Conservation (phyloP, 257 asterid species). For the Handroanthus guayacan region DNA sequence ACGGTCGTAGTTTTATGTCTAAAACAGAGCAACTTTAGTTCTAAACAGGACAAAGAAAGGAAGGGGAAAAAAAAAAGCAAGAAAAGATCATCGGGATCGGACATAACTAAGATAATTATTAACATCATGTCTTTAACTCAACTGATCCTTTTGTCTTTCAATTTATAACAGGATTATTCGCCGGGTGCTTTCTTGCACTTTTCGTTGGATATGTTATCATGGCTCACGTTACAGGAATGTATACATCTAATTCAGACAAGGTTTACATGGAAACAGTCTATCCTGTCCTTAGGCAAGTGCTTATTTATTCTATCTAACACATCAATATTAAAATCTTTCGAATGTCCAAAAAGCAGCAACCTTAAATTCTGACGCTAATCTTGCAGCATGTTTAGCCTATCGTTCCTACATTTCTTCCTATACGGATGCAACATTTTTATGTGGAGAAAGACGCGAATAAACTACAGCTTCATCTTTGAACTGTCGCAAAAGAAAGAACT, state of each 20-base stretch:
- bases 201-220: constrained; percentile 83
- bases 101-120: neutral
- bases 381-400: constrained; percentile 92
- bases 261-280: constrained; percentile 96
- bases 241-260: constrained; percentile 60
- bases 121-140: neutral
- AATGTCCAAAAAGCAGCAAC: neutral
- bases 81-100: neutral
- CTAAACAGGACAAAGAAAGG: neutral
- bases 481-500: constrained; percentile 74
- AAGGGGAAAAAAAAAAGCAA: neutral
- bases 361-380: neutral
- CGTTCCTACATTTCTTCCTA: constrained; percentile 85
- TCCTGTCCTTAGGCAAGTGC: constrained; percentile 86
- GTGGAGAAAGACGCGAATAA: constrained; percentile 94
- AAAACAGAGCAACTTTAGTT: neutral
- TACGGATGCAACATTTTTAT: constrained; percentile 90
- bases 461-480: constrained; percentile 90
- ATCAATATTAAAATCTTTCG: neutral
- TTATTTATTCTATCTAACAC: neutral
- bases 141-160: constrained; percentile 19
- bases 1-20: constrained; percentile 35
- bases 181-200: constrained; percentile 88
- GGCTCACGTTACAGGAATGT: constrained; percentile 91
- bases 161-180: constrained; percentile 66